Evolutionary conservation across 192 early-diverging fungal genomes (phyloP), one percentile per base, ranked within the genome.

Genomic region (Backusella macrospora): DNA sequence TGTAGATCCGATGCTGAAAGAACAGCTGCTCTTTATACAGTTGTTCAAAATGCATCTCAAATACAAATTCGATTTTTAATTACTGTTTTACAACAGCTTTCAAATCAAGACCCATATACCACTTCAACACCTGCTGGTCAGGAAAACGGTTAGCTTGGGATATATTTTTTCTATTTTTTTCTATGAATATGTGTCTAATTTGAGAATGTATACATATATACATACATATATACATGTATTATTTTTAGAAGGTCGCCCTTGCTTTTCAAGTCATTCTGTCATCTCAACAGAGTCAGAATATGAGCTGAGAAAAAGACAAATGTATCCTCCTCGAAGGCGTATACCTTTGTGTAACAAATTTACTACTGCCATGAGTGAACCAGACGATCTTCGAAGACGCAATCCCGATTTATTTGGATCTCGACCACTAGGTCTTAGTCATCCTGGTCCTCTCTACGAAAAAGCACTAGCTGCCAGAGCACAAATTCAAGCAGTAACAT

Each of bases 41-140:
- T 99, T 40, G 85, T 99, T 66, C 95, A 97, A 81, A 90, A 94
- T 82, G 90, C 94, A 10, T 94, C 92, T 16, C 93, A 89, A 67
- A 90, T 98, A 65, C 97, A 99, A 84, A 90, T 96, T 71, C 90
- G 96, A 37, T 99, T 98, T 76, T 94, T 98, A 62, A 95, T 96
- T 67, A 95, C 94, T 5, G 95, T 97, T 1, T 80, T 98, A 72
- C 94, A 96, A 82, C 93, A 96, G 75, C 91, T 96, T 92, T 92
- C 94, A 34, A 88, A 92, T 78, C 88, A 90, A 70, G 95, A 98
- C 67, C 89, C 92, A 10, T 80, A 89, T 29, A 81, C 79, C 10
- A 83, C 86, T 23, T 82, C 86, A 34, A 76, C 83, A 23, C 81
- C 85, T 14, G 83, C 85, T 29, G 77, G 77, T 21, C 81, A 80